Percentiles rank a stretch among this genome's conserved stretches.
phyloP scores from a whole-genome alignment of 805 yeast genomes.

The Candida qinlingensis region DNA sequence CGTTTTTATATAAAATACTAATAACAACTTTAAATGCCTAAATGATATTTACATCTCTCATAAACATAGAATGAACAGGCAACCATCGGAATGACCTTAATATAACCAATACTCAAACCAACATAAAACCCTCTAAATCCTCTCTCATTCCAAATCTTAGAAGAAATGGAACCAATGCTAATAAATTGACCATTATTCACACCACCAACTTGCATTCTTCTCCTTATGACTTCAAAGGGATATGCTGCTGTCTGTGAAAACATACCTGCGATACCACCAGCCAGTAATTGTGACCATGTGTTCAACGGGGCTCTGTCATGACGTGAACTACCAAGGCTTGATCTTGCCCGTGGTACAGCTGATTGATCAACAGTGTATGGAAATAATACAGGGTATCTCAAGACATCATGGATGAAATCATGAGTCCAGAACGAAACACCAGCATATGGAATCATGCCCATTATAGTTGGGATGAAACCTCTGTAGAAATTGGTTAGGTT shows the following conservation, averaged over 20 bases:
- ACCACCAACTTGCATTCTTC: slow-evolving; percentile 95
- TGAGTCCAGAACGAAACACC: slow-evolving; percentile 96
- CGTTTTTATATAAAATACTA: not conserved
- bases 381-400: slow-evolving; percentile 56
- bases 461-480: slow-evolving; percentile 88
- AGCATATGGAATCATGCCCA: slow-evolving; percentile 97
- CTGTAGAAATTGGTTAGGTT: slow-evolving; percentile 66
- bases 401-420: slow-evolving; percentile 82
- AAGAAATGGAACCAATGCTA: slow-evolving; percentile 49
- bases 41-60: slow-evolving; percentile 69
- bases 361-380: slow-evolving; percentile 41
- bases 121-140: slow-evolving; percentile 90
- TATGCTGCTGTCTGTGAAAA: slow-evolving; percentile 93
- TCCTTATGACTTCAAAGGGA: slow-evolving; percentile 90
- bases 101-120: slow-evolving; percentile 91
- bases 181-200: slow-evolving; percentile 53
- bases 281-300: slow-evolving; percentile 88
- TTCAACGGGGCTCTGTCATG: slow-evolving; percentile 56
- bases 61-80: slow-evolving; percentile 94
- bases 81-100: slow-evolving; percentile 94
- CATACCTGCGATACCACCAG: slow-evolving; percentile 97
- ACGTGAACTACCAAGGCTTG: slow-evolving; percentile 4
- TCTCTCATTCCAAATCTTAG: slow-evolving; percentile 57
- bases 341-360: slow-evolving; percentile 15
- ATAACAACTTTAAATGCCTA: slow-evolving; percentile 43